phyloP scores from a whole-genome alignment of 2,329 filamentous ascomycete genomes.

The Pleurostoma richardsiae region DNA sequence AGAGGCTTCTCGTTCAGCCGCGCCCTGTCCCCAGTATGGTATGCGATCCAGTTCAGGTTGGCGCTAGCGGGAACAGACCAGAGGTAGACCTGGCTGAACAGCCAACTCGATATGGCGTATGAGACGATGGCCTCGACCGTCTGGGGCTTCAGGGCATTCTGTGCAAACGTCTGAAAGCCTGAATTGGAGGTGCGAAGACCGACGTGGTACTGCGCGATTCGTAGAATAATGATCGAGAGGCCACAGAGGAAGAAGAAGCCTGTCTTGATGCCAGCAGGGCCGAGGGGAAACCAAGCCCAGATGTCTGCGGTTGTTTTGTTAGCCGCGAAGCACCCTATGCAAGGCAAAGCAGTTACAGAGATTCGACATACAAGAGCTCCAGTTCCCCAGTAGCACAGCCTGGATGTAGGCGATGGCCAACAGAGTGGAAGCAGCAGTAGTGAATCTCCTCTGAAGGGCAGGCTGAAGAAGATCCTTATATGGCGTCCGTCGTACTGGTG shows the following conservation, averaged over 20 bases:
- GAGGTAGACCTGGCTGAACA: constrained; percentile 78
- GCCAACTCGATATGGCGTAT: constrained; percentile 71
- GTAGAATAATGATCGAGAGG: constrained; percentile 75
- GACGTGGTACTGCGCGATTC: constrained; percentile 77
- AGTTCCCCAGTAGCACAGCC: constrained; percentile 44
- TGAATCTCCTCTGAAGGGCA: constrained; percentile 80
- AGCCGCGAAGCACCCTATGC: background rate
- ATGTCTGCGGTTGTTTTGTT: constrained; percentile 46
- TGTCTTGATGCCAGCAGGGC: constrained; percentile 68
- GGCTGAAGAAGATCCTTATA: constrained; percentile 93
- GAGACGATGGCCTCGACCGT: constrained; percentile 68
- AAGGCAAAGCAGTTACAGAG: constrained; percentile 5
- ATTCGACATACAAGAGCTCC: background rate
- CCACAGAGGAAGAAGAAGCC: constrained; percentile 70
- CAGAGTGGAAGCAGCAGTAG: constrained; percentile 66
- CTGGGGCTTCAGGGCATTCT: constrained; percentile 51
- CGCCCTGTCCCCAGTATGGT: constrained; percentile 65
- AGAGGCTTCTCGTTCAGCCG: constrained; percentile 82
- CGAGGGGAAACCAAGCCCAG: constrained; percentile 84
- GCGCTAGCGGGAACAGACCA: constrained; percentile 58
- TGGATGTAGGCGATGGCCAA: constrained; percentile 69
- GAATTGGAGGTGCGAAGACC: constrained; percentile 68
- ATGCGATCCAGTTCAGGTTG: constrained; percentile 69
- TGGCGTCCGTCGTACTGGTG: constrained; percentile 50
- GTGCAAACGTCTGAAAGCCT: constrained; percentile 57